Base-by-base conservation (phyloP, 2,329 filamentous ascomycete genomes). In the Capronia americana region DNA sequence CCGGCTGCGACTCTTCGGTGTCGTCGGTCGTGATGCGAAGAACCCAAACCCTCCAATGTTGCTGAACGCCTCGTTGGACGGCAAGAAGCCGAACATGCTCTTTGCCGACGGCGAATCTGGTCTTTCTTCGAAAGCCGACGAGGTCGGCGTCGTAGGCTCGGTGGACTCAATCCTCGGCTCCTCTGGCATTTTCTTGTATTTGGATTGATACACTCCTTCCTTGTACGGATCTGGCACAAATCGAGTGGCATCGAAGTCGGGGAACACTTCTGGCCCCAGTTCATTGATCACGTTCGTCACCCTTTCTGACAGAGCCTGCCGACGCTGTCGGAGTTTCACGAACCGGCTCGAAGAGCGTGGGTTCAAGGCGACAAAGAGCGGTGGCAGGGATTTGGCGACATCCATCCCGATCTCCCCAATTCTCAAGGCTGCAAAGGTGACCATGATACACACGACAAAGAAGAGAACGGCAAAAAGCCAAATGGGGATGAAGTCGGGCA, bases 331-430 rank as follows among this genome's bases (percentile, higher is more conserved):
- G 58, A 99, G 86, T 73, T 90, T 90, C 69, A 92, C 87, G 57
- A 99, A 87, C 65, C 90, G 92, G 80, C 93, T 96, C 77, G 88
- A 90, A 1, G 92, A 94, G 4, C 88, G 88, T 1, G 95, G 95
- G 73, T 91, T 90, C 74, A 98, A 85, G 70, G 92, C 95, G 38
- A 97, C 84, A 54, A 96, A 83, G 10, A 99, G 86, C 5, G 95
- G 95, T 10, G 92, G 88, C 17, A 99, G 85, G 0, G 94, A 98
- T 80, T 98, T 99, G 81, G 95, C 83, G 63, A 99, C 97, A 76
- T 99, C 95, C 93, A 99, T 97, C 60, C 94, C 95, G n/a, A 96
- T 90, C 80, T 99, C 95, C 55, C 95, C 95, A 71, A 98, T 96
- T 11, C 95, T 90, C 60, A 99, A 88, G 6, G 95, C 92, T 4